Evolutionary conservation across 345 rosid species (phyloP), one percentile per base, ranked within the genome.

Genomic region (Moricandia arvensis): DNA sequence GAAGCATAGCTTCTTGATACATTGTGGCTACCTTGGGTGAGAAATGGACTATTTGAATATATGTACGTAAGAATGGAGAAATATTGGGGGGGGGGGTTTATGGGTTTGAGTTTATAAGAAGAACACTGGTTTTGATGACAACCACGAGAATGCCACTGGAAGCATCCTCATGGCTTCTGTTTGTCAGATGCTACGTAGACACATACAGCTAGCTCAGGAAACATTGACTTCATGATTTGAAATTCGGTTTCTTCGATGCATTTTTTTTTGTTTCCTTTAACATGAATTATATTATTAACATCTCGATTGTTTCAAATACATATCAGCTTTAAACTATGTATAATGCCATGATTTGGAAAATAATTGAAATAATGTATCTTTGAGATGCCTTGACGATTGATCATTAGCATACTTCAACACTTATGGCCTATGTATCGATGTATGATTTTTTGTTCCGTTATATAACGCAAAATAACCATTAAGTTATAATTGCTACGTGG

Each of bases 61-160:
- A n/a, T n/a, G 4, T 13, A 31, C 15, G 11, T 6, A 26, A 58
- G 11, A 68, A 0, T 15, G 24, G 4, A 49, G 27, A 13, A 30
- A 16, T 30, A 21, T 6, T n/a, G n/a, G n/a, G n/a, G 15, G 8
- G 8, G 8, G 62, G 73, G 30, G 74, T 86, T 57, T 80, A 82
- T 86, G 69, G 59, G 80, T 54, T 79, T 59, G 37, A 6, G 57
- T 27, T 37, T 62, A 53, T 4, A 27, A 78, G 31, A 84, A 66
- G 26, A 80, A 75, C 89, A 65, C 68, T 76, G 37, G n/a, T 9
- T 62, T 78, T 21, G 26, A 26, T 7, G 26, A 16, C 64, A 78
- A 76, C 49, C 16, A 82, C 89, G 62, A 3, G 43, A 66, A 59
- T 80, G 83, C 89, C 90, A 84, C 81, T 75, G 13, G 71, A 83